phyloP scores from a whole-genome alignment of 768 basidiomycete species.

The Termitomyces sp. region DNA sequence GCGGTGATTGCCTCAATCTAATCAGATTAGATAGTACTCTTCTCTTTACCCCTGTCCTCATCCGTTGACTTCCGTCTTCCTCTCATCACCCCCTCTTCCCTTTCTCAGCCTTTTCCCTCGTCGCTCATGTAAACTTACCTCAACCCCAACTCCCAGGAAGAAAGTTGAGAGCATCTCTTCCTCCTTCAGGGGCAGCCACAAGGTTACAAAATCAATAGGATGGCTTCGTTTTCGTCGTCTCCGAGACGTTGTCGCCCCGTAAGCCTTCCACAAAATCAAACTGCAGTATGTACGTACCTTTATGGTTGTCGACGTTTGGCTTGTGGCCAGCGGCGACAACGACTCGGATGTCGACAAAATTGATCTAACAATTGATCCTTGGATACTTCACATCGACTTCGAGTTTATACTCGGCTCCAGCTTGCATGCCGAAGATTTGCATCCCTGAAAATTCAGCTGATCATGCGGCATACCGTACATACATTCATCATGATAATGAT shows the following conservation, averaged over 20 bases:
- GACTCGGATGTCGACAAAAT: neutral
- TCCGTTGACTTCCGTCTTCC: too few relatives aligned
- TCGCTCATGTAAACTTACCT: too few relatives aligned
- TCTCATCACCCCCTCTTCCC: neutral
- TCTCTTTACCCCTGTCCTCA: too few relatives aligned
- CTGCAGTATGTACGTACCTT: neutral
- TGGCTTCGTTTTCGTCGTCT: neutral
- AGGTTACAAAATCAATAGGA: neutral
- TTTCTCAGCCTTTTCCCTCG: too few relatives aligned
- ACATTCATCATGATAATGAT: neutral
- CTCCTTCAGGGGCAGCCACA: too few relatives aligned
- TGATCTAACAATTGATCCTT: neutral
- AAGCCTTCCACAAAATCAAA: neutral
- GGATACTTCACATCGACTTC: neutral
- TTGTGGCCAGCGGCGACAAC: neutral
- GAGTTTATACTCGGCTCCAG: neutral
- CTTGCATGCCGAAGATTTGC: neutral
- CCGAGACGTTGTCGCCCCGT: neutral
- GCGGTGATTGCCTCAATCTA: neutral
- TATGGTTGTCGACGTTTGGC: neutral
- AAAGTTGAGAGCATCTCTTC: too few relatives aligned
- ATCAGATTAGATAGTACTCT: neutral
- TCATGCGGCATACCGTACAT: neutral
- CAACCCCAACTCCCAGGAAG: too few relatives aligned
- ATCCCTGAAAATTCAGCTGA: neutral